Percentiles rank a stretch among this genome's conserved stretches.
Conservation (phyloP, 2,329 filamentous ascomycete species). For the Aspergillus sp. region DNA sequence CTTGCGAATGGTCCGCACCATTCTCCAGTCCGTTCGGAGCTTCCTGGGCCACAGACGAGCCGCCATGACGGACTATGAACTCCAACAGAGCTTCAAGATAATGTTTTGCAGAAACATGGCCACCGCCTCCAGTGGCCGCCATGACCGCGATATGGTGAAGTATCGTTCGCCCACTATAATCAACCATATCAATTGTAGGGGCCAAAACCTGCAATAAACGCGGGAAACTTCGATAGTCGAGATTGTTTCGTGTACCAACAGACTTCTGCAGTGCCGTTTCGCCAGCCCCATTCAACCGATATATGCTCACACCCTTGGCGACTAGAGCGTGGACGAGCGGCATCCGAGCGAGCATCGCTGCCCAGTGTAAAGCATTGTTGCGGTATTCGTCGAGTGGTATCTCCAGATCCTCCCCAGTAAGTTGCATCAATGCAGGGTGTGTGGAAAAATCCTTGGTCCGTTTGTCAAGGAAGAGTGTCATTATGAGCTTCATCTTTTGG, state of each 20-base stretch:
- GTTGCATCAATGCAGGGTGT: constrained; percentile 72
- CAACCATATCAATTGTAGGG: constrained; percentile 84
- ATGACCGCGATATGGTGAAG: constrained; percentile 95
- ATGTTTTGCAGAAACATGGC: constrained; percentile 80
- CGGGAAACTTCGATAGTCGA: constrained; percentile 86
- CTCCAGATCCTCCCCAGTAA: constrained; percentile 80
- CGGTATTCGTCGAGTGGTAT: constrained; percentile 85
- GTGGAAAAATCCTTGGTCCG: constrained; percentile 68
- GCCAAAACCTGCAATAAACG: constrained; percentile 86
- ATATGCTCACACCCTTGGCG: constrained; percentile 79
- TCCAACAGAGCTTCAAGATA: constrained; percentile 93
- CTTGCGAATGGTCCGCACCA: constrained; percentile 24
- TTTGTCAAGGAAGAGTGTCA: constrained; percentile 78
- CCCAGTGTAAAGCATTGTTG: constrained; percentile 92
- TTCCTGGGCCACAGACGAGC: constrained; percentile 57
- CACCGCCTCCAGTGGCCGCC: constrained; percentile 90
- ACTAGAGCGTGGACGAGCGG: constrained; percentile 79
- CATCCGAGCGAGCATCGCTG: constrained; percentile 85
- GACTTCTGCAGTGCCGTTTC: constrained; percentile 93
- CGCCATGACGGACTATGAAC: constrained; percentile 86
- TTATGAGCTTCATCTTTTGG: constrained; percentile 75
- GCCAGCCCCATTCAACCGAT: constrained; percentile 81
- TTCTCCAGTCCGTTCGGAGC: constrained; percentile 31
- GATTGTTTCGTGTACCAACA: constrained; percentile 88
- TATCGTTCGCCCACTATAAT: constrained; percentile 86